Evolutionary conservation across 2,329 filamentous ascomycete genomes (phyloP).

Genomic region (Erysiphe pulchra): DNA sequence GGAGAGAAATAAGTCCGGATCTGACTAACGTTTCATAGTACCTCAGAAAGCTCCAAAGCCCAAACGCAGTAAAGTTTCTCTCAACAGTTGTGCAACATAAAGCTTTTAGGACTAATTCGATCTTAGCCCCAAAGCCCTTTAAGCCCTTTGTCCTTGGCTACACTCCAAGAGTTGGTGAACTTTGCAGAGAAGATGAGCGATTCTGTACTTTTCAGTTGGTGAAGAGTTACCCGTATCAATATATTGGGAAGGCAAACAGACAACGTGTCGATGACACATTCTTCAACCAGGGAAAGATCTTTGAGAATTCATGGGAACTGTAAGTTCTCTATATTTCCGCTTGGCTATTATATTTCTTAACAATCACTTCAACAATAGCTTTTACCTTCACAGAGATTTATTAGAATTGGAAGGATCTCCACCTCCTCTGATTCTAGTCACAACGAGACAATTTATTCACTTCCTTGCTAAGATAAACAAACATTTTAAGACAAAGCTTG

Average conservation of each 20-base stretch:
- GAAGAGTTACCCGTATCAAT: conserved; percentile 30
- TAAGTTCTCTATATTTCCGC: conserved; percentile 19
- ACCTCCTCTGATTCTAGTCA: conserved; percentile 39
- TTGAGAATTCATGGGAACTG: conserved; percentile 47
- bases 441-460: conserved; percentile 34
- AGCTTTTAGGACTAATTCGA: too few species aligned
- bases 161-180: conserved; percentile 4
- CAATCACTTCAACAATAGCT: conserved; percentile 20
- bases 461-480: conserved; percentile 41
- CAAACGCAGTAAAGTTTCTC: too few species aligned
- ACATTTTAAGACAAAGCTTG: conserved; percentile 25
- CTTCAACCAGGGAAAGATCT: conserved; percentile 32
- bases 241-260: conserved; percentile 26
- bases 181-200: conserved; percentile 8
- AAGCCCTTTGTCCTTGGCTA: background rate
- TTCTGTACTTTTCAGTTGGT: conserved; percentile 29
- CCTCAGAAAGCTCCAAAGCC: too few species aligned
- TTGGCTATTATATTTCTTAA: background rate
- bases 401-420: conserved; percentile 18
- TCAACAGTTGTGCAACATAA: too few species aligned
- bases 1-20: too few species aligned
- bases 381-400: conserved; percentile 30
- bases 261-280: conserved; percentile 15
- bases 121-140: too few species aligned
- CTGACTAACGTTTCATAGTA: too few species aligned